Conservation (phyloP, 768 basidiomycete species). For the Mycena rosella region DNA sequence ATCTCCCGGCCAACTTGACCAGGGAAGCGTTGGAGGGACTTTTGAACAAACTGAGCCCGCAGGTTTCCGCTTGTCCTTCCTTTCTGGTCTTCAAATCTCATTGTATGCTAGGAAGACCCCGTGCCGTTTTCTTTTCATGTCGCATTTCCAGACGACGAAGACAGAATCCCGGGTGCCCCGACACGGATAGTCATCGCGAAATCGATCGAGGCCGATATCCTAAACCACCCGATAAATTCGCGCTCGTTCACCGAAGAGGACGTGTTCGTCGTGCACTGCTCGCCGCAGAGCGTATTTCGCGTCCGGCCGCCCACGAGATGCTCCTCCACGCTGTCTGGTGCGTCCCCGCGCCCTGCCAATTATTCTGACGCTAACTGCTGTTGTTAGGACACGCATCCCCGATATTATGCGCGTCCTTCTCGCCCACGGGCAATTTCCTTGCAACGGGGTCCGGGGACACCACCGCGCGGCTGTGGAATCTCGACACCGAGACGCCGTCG, state of each 20-base stretch:
- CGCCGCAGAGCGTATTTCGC: constrained; percentile 95
- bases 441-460: constrained; percentile 98
- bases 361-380: background rate
- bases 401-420: constrained; percentile 95
- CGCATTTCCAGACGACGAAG: constrained; percentile 69
- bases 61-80: constrained; percentile 59
- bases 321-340: constrained; percentile 91
- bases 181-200: constrained; percentile 87
- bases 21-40: constrained; percentile 87
- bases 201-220: constrained; percentile 86
- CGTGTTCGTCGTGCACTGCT: constrained; percentile 88
- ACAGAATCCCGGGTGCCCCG: constrained; percentile 64
- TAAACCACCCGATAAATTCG: constrained; percentile 71
- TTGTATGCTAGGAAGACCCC: constrained; percentile 76
- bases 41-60: constrained; percentile 87
- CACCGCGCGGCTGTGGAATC: constrained; percentile 93
- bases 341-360: constrained; percentile 33
- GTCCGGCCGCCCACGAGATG: constrained; percentile 95
- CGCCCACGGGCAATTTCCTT: constrained; percentile 90
- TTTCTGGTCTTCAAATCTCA: constrained; percentile 27
- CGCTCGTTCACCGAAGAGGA: constrained; percentile 87
- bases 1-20: constrained; percentile 87
- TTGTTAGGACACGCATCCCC: constrained; percentile 87
- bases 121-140: constrained; percentile 95
- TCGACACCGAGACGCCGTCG: constrained; percentile 92